phyloP scores from a whole-genome alignment of 2,329 filamentous ascomycete species.

The Fusarium tuaranense region DNA sequence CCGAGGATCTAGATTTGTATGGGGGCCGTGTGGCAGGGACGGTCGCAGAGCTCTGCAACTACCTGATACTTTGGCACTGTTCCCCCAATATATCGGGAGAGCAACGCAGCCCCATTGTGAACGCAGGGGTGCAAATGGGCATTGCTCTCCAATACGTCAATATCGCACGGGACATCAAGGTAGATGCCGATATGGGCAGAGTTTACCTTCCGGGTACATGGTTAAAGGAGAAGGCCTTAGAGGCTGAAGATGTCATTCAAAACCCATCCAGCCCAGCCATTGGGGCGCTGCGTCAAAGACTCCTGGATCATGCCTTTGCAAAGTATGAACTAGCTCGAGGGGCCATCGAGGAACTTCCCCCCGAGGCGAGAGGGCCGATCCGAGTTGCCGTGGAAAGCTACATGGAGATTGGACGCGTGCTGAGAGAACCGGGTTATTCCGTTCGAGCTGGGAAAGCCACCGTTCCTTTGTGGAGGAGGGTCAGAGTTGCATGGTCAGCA shows the following conservation, averaged over 20 bases:
- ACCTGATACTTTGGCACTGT: slow-evolving; percentile 73
- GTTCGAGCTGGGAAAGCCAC: slow-evolving; percentile 57
- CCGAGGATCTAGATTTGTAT: slow-evolving; percentile 71
- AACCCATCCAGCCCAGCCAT: slow-evolving; percentile 53
- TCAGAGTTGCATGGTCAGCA: slow-evolving; percentile 69
- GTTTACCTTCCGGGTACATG: slow-evolving; percentile 77
- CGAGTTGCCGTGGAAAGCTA: slow-evolving; percentile 80
- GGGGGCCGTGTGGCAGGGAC: slow-evolving; percentile 78
- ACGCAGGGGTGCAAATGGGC: slow-evolving; percentile 74
- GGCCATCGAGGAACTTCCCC: slow-evolving; percentile 71
- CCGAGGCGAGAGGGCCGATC: slow-evolving; percentile 71
- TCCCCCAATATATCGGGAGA: slow-evolving; percentile 31
- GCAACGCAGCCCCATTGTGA: slow-evolving; percentile 57
- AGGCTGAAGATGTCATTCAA: slow-evolving; percentile 65
- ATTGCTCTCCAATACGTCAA: slow-evolving; percentile 82
- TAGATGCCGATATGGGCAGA: slow-evolving; percentile 73
- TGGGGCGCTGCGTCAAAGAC: slow-evolving; percentile 61
- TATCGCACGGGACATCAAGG: slow-evolving; percentile 78
- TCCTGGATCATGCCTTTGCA: slow-evolving; percentile 71
- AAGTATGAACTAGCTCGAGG: slow-evolving; percentile 67
- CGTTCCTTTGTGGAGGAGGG: slow-evolving; percentile 58
- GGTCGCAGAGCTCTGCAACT: slow-evolving; percentile 75
- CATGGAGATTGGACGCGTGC: slow-evolving; percentile 78
- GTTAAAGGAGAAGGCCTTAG: slow-evolving; percentile 69
- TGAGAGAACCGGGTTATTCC: slow-evolving; percentile 56